These are phyloP conservation scores for Yamadazyma triangularis DNA, from an alignment of 1,139 yeast genomes.

Conservation along the genomic window DNA sequence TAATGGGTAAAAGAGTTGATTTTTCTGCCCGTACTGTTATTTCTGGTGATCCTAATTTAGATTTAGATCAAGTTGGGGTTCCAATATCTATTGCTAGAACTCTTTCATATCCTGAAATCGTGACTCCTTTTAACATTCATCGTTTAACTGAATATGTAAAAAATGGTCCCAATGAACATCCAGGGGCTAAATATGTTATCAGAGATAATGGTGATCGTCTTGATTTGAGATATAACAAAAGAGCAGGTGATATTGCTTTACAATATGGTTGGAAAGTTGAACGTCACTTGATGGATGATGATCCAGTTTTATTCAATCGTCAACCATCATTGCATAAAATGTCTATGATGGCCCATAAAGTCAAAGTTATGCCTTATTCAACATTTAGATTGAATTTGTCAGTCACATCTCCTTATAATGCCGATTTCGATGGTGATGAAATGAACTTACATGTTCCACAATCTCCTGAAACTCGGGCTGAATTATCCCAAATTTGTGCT, in stretches of 20 bases:
- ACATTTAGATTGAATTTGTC: constrained; percentile 95
- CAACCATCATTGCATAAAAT: constrained; percentile 98
- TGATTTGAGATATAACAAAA: constrained; percentile 91
- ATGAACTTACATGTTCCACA: constrained; percentile 99
- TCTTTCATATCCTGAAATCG: constrained; percentile 93
- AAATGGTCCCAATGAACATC: constrained; percentile 98
- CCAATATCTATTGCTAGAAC: constrained; percentile 96
- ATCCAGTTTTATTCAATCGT: constrained; percentile 96
- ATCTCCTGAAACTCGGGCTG: constrained; percentile 97
- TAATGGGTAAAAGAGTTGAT: constrained; percentile 99
- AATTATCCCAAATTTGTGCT: constrained; percentile 88
- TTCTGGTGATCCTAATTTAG: constrained; percentile 98
- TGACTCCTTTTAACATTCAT: constrained; percentile 95
- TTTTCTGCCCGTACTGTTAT: constrained; percentile 98
- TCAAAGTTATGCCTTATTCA: constrained; percentile 97
- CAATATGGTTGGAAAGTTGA: constrained; percentile 99
- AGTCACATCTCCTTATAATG: constrained; percentile 97
- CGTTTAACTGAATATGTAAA: constrained; percentile 87
- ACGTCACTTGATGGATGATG: constrained; percentile 95
- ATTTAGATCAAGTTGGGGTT: constrained; percentile 97
- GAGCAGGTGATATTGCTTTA: constrained; percentile 96
- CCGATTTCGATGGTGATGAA: constrained; percentile 99
- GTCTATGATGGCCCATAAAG: constrained; percentile 99
- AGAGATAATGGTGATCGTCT: constrained; percentile 99
- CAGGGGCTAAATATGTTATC: constrained; percentile 97